Conservation (phyloP, 108 stramenopile genomes). For the Fragilariopsis cylindrus region DNA sequence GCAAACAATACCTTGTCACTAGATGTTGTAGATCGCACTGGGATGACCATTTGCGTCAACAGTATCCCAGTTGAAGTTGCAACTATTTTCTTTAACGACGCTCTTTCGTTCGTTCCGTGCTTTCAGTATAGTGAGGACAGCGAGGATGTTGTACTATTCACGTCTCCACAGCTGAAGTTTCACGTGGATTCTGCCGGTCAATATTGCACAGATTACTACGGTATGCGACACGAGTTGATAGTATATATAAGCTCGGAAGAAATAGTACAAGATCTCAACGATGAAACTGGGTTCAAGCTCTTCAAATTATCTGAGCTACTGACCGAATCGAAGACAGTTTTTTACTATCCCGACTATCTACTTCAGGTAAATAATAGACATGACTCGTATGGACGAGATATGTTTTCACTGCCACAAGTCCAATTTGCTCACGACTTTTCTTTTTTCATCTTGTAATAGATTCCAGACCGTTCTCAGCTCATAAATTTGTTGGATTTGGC, state of each 20-base stretch:
- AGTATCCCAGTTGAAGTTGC: constrained; percentile 31
- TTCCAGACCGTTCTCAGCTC: constrained; percentile 27
- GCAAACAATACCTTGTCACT: constrained; percentile 32
- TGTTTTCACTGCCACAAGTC: too few relatives aligned
- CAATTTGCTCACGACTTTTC: neutral
- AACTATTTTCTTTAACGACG: constrained; percentile 38
- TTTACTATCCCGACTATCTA: constrained; percentile 38
- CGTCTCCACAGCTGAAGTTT: constrained; percentile 31
- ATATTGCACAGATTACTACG: constrained; percentile 33
- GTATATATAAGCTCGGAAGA: constrained; percentile 35
- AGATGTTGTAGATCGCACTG: constrained; percentile 18
- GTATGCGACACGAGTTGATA: constrained; percentile 34
- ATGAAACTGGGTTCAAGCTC: constrained; percentile 35
- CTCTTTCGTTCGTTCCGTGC: constrained; percentile 39
- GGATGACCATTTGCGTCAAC: constrained; percentile 32
- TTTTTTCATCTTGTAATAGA: neutral
- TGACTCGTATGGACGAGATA: too few relatives aligned
- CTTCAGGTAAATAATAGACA: constrained; percentile 24
- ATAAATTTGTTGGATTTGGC: constrained; percentile 36
- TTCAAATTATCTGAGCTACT: constrained; percentile 33
- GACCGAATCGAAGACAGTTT: constrained; percentile 35
- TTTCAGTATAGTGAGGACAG: constrained; percentile 34
- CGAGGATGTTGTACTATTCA: constrained; percentile 36
- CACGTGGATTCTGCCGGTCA: constrained; percentile 32
- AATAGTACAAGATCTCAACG: constrained; percentile 29